phyloP scores from a whole-genome alignment of 306 rosid species.

The Quercus dentata region DNA sequence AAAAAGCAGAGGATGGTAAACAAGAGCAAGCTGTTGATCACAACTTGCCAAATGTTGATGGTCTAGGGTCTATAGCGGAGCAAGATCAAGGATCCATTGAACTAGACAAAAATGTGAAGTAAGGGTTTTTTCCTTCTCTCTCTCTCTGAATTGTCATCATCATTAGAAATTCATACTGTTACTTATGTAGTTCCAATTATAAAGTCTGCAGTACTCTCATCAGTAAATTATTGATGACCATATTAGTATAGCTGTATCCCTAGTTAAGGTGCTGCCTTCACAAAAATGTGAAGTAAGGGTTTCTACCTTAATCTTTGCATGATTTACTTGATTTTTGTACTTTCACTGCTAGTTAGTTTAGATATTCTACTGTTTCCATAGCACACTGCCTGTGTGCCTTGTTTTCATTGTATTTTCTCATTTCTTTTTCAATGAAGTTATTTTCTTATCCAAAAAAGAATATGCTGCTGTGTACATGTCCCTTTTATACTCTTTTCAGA shows the following conservation, averaged over 20 bases:
- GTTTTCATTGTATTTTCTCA: no score
- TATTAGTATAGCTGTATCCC: not conserved
- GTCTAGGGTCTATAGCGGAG: constrained; percentile 25
- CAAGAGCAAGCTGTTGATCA: constrained; percentile 18
- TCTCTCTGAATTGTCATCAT: not conserved
- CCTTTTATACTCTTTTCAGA: no score
- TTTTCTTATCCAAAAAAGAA: not conserved
- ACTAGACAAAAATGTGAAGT: constrained; percentile 37
- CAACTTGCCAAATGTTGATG: constrained; percentile 27
- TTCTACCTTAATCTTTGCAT: no score
- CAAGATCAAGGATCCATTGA: constrained; percentile 23
- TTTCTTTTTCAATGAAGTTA: no score
- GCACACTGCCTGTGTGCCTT: no score
- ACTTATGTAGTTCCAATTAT: not conserved
- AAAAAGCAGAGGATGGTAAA: constrained; percentile 20
- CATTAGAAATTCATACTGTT: no score
- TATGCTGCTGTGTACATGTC: not conserved
- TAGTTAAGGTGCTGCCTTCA: not conserved
- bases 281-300: not conserved
- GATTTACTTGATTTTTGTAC: no score
- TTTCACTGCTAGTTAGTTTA: no score
- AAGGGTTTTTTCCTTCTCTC: constrained; percentile 25
- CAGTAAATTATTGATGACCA: not conserved
- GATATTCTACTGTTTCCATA: no score
- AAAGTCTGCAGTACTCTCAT: not conserved